Base-by-base conservation (phyloP, 2,329 filamentous ascomycete genomes). In the Botrytis cinerea region DNA sequence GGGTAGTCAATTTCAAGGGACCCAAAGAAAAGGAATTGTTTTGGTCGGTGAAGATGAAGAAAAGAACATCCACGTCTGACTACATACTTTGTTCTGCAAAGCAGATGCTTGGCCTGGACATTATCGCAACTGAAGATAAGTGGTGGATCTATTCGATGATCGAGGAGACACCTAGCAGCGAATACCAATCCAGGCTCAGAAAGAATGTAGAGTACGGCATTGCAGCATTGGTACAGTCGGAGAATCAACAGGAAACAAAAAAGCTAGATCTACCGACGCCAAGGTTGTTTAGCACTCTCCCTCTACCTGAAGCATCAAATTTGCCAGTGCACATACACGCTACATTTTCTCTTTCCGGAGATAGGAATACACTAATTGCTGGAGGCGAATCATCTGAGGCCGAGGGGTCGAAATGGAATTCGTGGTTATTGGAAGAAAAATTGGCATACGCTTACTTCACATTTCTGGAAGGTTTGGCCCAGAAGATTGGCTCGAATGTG, bases 321-420 rank as follows among this genome's bases (percentile, higher is more conserved):
- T 75, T 81, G 0, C 80, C 80, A 3, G 75, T 81, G 3, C 75
- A 79, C 35, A 62, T 80, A n/a, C 78, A 81, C 62, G 79, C 77
- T 40, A 80, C 77, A n/a, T 81, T 81, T 62, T 74, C 70, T 20
- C 76, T 81, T 16, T 78, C 78, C 22, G 79, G 79, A 9, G 80
- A 81, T 57, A 75, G 80, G 20, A 75, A 75, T 46, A 78, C 78
- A 4, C 74, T 81, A 16, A 59, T 73, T 6, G 60, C 78, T 16
- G 76, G 78, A 25, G 76, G 77, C 10, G 45, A 73, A 61, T 71
- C 73, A 16, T 59, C 68, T 14, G 57, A 74, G 28, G 73, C 78
- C 32, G 35, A 71, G n/a, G 73, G 67, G 28, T 71, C 76, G 14
- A 48, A 64, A 12, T 81, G 78, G 77, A 81, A 81, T 35, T 40